Conservation (phyloP, 2,329 filamentous ascomycete species). For the Pestalotiopsis sp. region DNA sequence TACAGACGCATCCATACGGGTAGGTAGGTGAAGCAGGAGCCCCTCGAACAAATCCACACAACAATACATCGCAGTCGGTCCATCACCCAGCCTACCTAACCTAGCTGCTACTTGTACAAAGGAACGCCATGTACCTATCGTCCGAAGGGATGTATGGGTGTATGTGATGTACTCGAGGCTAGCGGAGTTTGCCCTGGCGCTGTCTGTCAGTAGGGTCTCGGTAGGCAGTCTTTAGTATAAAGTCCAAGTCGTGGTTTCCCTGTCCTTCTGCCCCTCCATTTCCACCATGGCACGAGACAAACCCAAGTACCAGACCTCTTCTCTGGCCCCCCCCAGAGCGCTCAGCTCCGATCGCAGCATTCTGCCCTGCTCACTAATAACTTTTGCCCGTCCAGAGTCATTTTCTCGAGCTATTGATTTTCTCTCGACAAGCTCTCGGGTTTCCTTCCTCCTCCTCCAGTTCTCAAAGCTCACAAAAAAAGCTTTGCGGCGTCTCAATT, state of each 20-base stretch:
- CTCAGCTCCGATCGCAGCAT: slow-evolving; percentile 11
- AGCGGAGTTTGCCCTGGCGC: slow-evolving; percentile 6
- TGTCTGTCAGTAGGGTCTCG: slow-evolving; percentile 5
- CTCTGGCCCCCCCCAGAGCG: slow-evolving; percentile 38
- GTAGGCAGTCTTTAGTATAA: slow-evolving; percentile 32
- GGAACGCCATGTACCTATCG: neutral
- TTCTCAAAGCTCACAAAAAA: too few relatives aligned
- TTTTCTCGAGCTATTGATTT: slow-evolving; percentile 7
- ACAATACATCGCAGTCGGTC: too few relatives aligned
- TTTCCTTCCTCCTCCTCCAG: neutral
- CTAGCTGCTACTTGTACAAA: too few relatives aligned
- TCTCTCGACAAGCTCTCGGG: neutral
- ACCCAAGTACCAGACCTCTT: slow-evolving; percentile 31
- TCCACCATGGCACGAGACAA: slow-evolving; percentile 45
- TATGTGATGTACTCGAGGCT: neutral
- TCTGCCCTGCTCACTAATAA: slow-evolving; percentile 11
- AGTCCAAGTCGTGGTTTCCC: slow-evolving; percentile 39
- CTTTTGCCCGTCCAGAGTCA: slow-evolving; percentile 17
- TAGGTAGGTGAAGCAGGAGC: too few relatives aligned
- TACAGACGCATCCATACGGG: too few relatives aligned
- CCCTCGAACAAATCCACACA: too few relatives aligned
- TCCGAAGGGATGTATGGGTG: neutral
- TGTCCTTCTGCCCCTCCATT: slow-evolving; percentile 33
- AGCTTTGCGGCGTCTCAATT: neutral
- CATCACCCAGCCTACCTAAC: too few relatives aligned